These are phyloP conservation scores for Hypoxylon sp. DNA, from an alignment of 2,329 filamentous ascomycete genomes.

Conservation along the genomic window DNA sequence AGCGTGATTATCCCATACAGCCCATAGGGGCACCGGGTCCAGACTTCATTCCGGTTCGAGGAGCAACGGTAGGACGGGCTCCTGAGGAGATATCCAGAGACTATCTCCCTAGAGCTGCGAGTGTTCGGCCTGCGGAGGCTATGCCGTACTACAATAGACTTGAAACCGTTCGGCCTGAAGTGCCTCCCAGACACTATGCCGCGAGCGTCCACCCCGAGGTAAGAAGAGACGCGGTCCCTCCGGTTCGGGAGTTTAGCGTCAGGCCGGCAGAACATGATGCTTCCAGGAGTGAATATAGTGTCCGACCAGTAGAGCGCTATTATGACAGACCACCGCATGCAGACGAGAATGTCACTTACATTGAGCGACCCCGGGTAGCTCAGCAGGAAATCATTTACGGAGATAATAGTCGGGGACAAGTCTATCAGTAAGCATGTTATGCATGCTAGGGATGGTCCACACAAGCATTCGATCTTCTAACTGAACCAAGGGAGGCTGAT, in stretches of 20 bases:
- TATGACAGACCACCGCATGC: slow-evolving; percentile 57
- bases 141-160: slow-evolving; percentile 63
- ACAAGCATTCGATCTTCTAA: slow-evolving; percentile 2
- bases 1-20: slow-evolving; percentile 70
- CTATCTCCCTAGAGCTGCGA: slow-evolving; percentile 69
- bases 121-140: slow-evolving; percentile 68
- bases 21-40: slow-evolving; percentile 60
- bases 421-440: slow-evolving; percentile 49
- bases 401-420: slow-evolving; percentile 56
- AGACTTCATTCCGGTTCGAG: slow-evolving; percentile 66
- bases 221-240: slow-evolving; percentile 52
- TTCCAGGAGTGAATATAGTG: slow-evolving; percentile 59
- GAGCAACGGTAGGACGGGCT: slow-evolving; percentile 58
- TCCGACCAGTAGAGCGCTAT: slow-evolving; percentile 61
- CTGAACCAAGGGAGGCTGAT: not conserved
- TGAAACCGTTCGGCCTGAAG: slow-evolving; percentile 60
- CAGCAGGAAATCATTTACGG: slow-evolving; percentile 63
- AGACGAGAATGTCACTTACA: slow-evolving; percentile 61
- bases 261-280: slow-evolving; percentile 54
- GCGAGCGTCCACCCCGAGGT: slow-evolving; percentile 58
- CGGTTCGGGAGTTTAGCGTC: slow-evolving; percentile 54
- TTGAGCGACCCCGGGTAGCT: slow-evolving; percentile 60
- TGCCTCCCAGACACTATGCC: slow-evolving; percentile 65
- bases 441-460: slow-evolving; percentile 7
- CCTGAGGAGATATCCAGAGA: slow-evolving; percentile 66